Percentiles rank a stretch among this genome's conserved stretches.
Conservation (phyloP, 2,329 filamentous ascomycete species). For the Cladosporium sp. region DNA sequence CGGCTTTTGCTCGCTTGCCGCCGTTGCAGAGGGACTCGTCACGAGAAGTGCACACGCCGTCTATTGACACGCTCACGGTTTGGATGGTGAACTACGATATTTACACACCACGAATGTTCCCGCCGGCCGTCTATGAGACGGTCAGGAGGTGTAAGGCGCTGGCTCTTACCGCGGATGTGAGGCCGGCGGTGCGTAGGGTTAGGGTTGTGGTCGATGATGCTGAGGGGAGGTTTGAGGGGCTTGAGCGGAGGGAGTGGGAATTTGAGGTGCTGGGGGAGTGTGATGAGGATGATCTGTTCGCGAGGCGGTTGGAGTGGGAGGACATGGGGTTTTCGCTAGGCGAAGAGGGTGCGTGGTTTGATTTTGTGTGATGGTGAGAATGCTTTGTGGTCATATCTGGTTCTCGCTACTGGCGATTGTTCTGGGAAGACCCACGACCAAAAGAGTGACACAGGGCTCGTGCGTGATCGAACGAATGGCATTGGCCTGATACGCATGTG, state of each 20-base stretch:
- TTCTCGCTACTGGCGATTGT: no score
- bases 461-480: no score
- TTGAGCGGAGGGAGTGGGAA: not conserved
- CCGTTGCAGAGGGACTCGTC: not conserved
- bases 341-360: not conserved
- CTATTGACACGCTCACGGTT: not conserved
- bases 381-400: no score
- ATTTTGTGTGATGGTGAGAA: no score
- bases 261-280: not conserved
- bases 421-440: no score
- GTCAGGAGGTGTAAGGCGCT: not conserved
- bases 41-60: not conserved
- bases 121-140: not conserved
- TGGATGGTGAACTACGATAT: not conserved
- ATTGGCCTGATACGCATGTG: no score
- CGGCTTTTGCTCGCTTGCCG: conserved; percentile 9
- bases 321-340: not conserved
- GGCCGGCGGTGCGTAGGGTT: not conserved
- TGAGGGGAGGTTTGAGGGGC: not conserved
- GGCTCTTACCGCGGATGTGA: not conserved
- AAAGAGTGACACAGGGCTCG: no score
- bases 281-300: not conserved
- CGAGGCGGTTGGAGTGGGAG: not conserved
- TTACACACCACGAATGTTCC: conserved; percentile 4
- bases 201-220: not conserved